These are phyloP conservation scores for Pleurotus citrinopileatus DNA, from an alignment of 768 basidiomycete genomes.

Conservation along the genomic window DNA sequence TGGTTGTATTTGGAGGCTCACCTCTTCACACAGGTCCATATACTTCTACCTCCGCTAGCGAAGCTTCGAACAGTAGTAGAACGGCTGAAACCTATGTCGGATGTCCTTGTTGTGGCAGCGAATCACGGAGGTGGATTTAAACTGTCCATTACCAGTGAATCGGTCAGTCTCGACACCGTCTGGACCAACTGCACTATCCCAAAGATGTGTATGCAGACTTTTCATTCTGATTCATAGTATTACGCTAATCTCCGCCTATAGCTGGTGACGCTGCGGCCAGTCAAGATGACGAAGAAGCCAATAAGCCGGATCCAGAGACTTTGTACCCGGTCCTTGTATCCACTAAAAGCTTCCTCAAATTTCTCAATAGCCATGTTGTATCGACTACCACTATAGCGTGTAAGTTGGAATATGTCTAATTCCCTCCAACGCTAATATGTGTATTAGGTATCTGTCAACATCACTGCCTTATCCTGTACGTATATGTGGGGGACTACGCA, in stretches of 20 bases:
- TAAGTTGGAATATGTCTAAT: constrained; percentile 32
- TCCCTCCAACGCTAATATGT: not conserved
- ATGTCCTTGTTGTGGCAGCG: constrained; percentile 65
- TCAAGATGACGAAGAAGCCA: constrained; percentile 30
- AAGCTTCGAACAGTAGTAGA: constrained; percentile 81
- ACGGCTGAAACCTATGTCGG: constrained; percentile 65
- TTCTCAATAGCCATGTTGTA: constrained; percentile 76
- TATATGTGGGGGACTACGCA: constrained; percentile 79
- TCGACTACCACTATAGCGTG: constrained; percentile 85
- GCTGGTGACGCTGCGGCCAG: constrained; percentile 18
- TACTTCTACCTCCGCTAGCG: constrained; percentile 70
- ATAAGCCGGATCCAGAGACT: constrained; percentile 51
- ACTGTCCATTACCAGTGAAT: constrained; percentile 63
- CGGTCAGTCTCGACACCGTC: constrained; percentile 73
- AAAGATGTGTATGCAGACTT: constrained; percentile 35
- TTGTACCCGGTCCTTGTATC: constrained; percentile 69
- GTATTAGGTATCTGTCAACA: constrained; percentile 71
- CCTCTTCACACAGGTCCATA: constrained; percentile 57
- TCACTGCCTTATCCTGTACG: constrained; percentile 85
- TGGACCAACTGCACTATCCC: constrained; percentile 78
- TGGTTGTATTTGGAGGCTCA: not conserved
- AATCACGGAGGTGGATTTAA: constrained; percentile 57
- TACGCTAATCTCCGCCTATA: not conserved
- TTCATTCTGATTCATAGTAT: not conserved
- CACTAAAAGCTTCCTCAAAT: constrained; percentile 74